phyloP scores from a whole-genome alignment of 305 asterid species.

The Solanum hybrid region DNA sequence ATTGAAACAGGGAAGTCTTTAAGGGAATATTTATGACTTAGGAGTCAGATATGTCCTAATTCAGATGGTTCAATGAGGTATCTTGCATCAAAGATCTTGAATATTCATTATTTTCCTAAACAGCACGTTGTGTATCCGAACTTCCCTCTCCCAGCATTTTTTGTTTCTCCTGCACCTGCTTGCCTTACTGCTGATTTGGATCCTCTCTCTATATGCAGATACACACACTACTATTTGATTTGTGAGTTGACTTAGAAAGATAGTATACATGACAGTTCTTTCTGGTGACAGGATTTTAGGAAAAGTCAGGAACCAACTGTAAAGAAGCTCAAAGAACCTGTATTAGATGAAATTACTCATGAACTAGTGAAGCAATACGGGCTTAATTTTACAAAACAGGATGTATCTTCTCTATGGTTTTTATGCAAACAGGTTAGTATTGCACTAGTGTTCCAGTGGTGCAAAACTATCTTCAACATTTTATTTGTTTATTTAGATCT shows the following conservation, averaged over 20 bases:
- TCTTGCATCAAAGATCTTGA: neutral
- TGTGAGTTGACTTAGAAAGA: neutral
- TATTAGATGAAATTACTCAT: constrained; percentile 51
- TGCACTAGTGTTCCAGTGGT: constrained; percentile 2
- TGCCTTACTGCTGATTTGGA: neutral
- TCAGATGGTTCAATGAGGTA: neutral
- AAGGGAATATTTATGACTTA: neutral
- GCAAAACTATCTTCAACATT: neutral
- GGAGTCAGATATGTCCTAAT: neutral
- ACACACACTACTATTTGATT: neutral
- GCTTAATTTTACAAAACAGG: constrained; percentile 54
- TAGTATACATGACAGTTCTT: neutral
- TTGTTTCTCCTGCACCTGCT: neutral
- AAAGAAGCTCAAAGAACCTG: constrained; percentile 67
- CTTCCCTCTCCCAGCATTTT: neutral
- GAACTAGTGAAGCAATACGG: constrained; percentile 55
- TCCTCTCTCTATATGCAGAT: neutral
- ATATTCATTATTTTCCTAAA: neutral
- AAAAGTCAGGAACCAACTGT: constrained; percentile 79
- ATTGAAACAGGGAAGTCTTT: neutral
- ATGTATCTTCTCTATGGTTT: constrained; percentile 73
- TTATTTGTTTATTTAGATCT: neutral
- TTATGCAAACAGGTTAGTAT: constrained; percentile 71
- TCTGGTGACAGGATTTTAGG: constrained; percentile 46
- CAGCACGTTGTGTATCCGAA: neutral